These are phyloP conservation scores for Aureobasidium uvarum DNA, from an alignment of 2,329 filamentous ascomycete genomes.

Conservation along the genomic window DNA sequence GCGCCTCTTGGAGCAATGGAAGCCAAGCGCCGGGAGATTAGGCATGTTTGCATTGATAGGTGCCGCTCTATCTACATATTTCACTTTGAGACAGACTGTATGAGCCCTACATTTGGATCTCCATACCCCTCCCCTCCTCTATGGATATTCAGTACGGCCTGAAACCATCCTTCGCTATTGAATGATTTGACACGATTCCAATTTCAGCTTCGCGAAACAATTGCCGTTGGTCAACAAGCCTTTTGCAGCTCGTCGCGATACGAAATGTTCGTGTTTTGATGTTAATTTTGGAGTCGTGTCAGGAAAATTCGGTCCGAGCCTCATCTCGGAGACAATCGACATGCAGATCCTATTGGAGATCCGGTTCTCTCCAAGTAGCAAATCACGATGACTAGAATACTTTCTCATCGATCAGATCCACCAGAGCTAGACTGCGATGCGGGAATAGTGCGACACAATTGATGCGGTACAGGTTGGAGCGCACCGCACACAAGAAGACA, in stretches of 20 bases:
- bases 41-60: conserved; percentile 10
- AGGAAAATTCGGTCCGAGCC: conserved; percentile 20
- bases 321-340: conserved; percentile 16
- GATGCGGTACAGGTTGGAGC: not conserved
- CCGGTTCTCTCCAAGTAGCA: not conserved
- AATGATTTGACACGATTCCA: not conserved
- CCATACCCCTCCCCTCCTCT: not conserved
- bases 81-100: conserved; percentile 16
- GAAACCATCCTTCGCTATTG: not conserved
- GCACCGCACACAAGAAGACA: not conserved
- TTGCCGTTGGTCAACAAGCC: not conserved
- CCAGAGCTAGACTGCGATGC: not conserved
- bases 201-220: not conserved
- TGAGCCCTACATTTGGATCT: conserved; percentile 17
- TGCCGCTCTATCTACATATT: conserved; percentile 14
- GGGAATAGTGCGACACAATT: not conserved
- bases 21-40: conserved; percentile 18
- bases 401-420: not conserved
- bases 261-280: conserved; percentile 23
- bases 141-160: not conserved
- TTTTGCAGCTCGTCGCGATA: not conserved
- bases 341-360: conserved; percentile 5
- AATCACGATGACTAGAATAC: not conserved
- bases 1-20: conserved; percentile 9
- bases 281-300: conserved; percentile 20